phyloP scores from a whole-genome alignment of 495 filamentous ascomycete genomes.

The Cercophora scortea region DNA sequence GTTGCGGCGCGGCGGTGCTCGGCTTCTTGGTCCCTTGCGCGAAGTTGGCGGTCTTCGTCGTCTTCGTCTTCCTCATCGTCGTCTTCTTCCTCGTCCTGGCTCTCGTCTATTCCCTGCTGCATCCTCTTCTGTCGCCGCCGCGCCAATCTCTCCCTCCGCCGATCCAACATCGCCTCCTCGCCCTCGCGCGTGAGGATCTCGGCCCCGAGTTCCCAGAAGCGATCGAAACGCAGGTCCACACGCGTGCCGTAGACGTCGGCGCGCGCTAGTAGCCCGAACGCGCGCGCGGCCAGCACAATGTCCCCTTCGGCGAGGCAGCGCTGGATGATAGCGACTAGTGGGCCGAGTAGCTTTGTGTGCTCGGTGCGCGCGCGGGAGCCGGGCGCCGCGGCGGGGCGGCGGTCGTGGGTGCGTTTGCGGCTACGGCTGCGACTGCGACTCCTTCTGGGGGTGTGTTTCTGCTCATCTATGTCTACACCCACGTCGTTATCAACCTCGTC shows the following conservation, averaged over 20 bases:
- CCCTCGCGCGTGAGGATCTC: conserved; percentile 36
- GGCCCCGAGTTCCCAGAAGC: conserved; percentile 34
- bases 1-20: background rate
- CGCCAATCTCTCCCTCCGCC: background rate
- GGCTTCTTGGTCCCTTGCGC: background rate
- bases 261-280: conserved; percentile 29
- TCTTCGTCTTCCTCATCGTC: background rate
- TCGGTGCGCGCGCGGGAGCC: background rate
- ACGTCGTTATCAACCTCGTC: background rate
- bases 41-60: background rate
- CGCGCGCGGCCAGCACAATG: conserved; percentile 27
- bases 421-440: too few relatives aligned
- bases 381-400: background rate
- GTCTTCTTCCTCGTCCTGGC: background rate
- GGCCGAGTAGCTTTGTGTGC: conserved; percentile 16
- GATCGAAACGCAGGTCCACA: conserved; percentile 28
- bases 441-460: background rate
- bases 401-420: background rate
- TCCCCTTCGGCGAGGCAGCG: conserved; percentile 32
- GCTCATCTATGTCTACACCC: background rate
- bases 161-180: conserved; percentile 19
- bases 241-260: conserved; percentile 15
- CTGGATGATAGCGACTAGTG: conserved; percentile 23
- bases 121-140: background rate
- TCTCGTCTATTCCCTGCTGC: background rate